phyloP scores from a whole-genome alignment of 257 asterid genomes.

The Przewalskia tangutica region DNA sequence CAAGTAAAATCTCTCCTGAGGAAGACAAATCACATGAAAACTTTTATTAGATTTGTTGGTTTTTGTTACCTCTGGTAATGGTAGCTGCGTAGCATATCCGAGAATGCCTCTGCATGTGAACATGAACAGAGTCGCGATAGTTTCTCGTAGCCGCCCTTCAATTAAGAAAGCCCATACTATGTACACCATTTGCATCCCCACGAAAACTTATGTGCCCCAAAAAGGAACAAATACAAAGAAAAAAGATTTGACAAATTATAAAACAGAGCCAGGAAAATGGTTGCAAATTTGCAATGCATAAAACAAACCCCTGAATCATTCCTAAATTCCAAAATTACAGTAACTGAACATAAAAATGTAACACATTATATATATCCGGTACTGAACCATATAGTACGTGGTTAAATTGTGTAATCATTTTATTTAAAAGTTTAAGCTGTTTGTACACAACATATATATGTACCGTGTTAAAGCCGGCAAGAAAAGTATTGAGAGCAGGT shows the following conservation, averaged over 20 bases:
- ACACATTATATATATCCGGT: not conserved
- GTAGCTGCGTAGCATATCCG: conserved; percentile 88
- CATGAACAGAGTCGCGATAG: conserved; percentile 77
- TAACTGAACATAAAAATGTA: not conserved
- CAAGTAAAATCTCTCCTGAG: not conserved
- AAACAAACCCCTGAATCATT: not conserved
- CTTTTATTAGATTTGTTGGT: not conserved
- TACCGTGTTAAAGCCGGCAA: conserved; percentile 76
- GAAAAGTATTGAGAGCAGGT: conserved; percentile 49
- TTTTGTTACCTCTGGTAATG: conserved; percentile 58
- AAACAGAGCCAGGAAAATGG: not conserved
- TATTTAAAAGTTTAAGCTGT: not conserved
- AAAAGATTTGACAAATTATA: not conserved
- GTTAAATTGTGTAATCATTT: not conserved
- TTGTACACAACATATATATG: no score
- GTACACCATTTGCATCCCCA: conserved; percentile 73
- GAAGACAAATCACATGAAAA: not conserved
- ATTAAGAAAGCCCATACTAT: conserved; percentile 70
- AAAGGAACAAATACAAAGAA: no score
- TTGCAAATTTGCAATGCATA: not conserved
- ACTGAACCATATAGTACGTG: no score
- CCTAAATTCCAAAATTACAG: not conserved
- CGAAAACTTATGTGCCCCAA: conserved; percentile 40
- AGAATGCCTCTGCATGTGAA: conserved; percentile 92
- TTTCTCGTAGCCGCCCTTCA: conserved; percentile 83